These are phyloP conservation scores for Amylocarpus encephaloides DNA, from an alignment of 2,329 filamentous ascomycete genomes.

Conservation along the genomic window DNA sequence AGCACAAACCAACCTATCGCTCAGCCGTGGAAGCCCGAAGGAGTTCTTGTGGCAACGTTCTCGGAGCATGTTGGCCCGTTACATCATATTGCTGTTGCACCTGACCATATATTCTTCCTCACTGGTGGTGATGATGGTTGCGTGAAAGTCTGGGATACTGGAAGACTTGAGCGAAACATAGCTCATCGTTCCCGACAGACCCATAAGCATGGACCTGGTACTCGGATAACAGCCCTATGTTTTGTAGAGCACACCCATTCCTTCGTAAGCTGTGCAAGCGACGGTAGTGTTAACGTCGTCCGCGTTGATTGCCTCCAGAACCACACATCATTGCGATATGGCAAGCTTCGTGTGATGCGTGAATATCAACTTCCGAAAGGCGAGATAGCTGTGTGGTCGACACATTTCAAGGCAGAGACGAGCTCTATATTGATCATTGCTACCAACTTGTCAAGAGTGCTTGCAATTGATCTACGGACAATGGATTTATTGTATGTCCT, in stretches of 20 bases:
- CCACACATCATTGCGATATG: constrained; percentile 62
- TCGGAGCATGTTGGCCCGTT: constrained; percentile 80
- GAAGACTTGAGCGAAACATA: constrained; percentile 83
- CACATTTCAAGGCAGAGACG: constrained; percentile 80
- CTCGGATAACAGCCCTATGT: constrained; percentile 72
- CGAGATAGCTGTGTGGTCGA: constrained; percentile 82
- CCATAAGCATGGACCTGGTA: constrained; percentile 65
- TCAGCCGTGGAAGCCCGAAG: constrained; percentile 75
- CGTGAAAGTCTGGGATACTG: constrained; percentile 90
- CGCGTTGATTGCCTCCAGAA: constrained; percentile 56
- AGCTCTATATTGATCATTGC: constrained; percentile 79
- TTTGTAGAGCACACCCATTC: constrained; percentile 93
- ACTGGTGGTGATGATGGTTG: constrained; percentile 87
- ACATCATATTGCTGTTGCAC: constrained; percentile 73
- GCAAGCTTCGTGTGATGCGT: constrained; percentile 68
- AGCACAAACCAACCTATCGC: constrained; percentile 32
- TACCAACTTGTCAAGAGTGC: constrained; percentile 76
- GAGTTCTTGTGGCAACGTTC: constrained; percentile 79
- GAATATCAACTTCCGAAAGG: constrained; percentile 69
- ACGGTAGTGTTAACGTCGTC: constrained; percentile 85
- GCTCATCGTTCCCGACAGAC: constrained; percentile 82
- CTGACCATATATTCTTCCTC: constrained; percentile 91
- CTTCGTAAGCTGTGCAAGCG: constrained; percentile 83
- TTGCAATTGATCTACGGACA: constrained; percentile 79
- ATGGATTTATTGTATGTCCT: constrained; percentile 79